Percentiles rank a stretch among this genome's conserved stretches.
phyloP scores from a whole-genome alignment of 1,284 basidiomycete species.

The Cutaneotrichosporon arboriforme region DNA sequence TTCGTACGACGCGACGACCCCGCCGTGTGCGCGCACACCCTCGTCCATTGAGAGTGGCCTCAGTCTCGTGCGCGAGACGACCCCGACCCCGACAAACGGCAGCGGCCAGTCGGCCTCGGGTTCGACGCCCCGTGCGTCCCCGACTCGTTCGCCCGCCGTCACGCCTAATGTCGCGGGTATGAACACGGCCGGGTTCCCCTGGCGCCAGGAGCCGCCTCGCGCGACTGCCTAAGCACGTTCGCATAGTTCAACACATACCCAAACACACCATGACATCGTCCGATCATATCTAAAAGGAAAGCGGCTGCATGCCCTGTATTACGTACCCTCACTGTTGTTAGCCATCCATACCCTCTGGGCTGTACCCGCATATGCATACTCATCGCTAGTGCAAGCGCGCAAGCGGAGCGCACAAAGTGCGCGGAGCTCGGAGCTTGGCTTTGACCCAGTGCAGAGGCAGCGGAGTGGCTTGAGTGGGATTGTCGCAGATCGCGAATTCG shows the following conservation, averaged over 20 bases:
- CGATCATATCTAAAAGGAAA: too few species aligned
- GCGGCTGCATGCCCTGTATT: too few species aligned
- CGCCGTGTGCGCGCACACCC: conserved; percentile 1
- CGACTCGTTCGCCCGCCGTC: background rate
- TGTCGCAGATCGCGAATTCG: too few species aligned
- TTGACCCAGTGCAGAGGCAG: too few species aligned
- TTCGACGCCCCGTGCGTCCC: conserved; percentile 7
- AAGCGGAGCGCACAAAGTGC: too few species aligned
- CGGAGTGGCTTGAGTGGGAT: too few species aligned
- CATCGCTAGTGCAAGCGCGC: background rate
- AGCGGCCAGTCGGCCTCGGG: background rate
- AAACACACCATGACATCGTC: too few species aligned
- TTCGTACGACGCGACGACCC: background rate
- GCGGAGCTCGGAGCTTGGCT: too few species aligned
- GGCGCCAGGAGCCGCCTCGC: background rate
- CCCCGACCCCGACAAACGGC: background rate
- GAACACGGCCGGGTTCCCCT: background rate
- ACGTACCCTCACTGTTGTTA: too few species aligned
- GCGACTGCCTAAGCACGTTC: background rate
- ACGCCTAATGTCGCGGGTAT: background rate
- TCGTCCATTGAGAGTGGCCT: background rate
- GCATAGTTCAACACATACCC: too few species aligned
- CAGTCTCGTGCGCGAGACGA: background rate
- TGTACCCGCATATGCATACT: too few species aligned
- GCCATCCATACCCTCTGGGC: too few species aligned